Percentiles rank a stretch among this genome's conserved stretches.
Evolutionary conservation across 2,329 filamentous ascomycete genomes (phyloP).

Genomic region (Paecilomyces fulvus): DNA sequence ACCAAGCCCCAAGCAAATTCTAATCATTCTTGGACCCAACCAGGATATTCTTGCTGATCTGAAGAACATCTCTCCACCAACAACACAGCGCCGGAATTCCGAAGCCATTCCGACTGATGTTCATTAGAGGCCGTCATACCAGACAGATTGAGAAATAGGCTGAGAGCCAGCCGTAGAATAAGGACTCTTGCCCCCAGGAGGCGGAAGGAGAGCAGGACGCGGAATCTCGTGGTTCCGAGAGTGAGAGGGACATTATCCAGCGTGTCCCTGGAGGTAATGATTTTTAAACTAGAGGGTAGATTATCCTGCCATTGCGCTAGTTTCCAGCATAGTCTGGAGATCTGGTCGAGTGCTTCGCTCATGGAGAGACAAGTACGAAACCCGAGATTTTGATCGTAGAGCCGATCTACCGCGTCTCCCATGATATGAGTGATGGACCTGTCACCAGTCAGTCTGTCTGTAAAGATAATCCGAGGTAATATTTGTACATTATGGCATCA

Average conservation of each 20-base stretch:
- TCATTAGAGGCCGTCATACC: background rate
- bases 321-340: constrained; percentile 5
- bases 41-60: constrained; percentile 7
- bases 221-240: constrained; percentile 3
- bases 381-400: background rate
- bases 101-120: background rate
- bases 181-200: constrained; percentile 5
- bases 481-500: background rate
- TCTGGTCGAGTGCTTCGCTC: constrained; percentile 4
- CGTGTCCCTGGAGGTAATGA: constrained; percentile 1
- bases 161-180: constrained; percentile 3
- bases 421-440: background rate
- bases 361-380: background rate
- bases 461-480: background rate
- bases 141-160: background rate
- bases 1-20: constrained; percentile 8
- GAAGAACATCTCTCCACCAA: constrained; percentile 2
- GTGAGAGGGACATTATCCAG: constrained; percentile 3
- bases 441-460: background rate
- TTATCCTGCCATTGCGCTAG: constrained; percentile 8
- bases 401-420: background rate
- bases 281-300: constrained; percentile 1
- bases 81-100: constrained; percentile 1
- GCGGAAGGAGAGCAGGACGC: constrained; percentile 7
- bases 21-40: constrained; percentile 2